Percentiles rank a stretch among this genome's conserved stretches.
These are phyloP conservation scores for Colletotrichum coccodes DNA, from an alignment of 2,329 filamentous ascomycete species.

Conservation along the genomic window DNA sequence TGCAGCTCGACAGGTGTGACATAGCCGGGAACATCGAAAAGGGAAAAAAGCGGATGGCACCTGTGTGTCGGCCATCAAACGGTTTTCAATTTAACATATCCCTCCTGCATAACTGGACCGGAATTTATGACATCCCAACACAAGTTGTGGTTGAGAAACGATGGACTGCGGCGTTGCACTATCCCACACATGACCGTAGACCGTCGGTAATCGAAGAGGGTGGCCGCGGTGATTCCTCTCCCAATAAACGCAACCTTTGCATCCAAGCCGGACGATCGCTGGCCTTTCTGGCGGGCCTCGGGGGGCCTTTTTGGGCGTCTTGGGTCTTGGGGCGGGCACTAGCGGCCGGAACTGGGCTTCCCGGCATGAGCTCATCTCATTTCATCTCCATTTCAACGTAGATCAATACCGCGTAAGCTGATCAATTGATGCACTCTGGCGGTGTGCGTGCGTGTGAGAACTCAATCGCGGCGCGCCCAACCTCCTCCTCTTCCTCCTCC, in stretches of 20 bases:
- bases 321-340: slow-evolving; percentile 6
- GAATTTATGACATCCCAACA: neutral
- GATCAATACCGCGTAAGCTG: neutral
- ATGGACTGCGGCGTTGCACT: neutral
- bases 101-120: neutral
- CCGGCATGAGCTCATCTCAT: slow-evolving; percentile 30
- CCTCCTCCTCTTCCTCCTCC: neutral
- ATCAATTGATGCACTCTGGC: neutral
- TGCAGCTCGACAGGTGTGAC: neutral
- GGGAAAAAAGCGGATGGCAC: neutral
- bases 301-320: neutral
- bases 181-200: neutral
- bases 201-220: neutral
- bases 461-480: neutral
- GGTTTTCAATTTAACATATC: neutral
- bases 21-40: neutral
- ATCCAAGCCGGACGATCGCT: neutral
- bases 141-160: too few species aligned
- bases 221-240: too few species aligned
- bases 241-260: neutral
- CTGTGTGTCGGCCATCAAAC: neutral
- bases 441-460: neutral
- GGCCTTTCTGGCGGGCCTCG: neutral
- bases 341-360: slow-evolving; percentile 28
- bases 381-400: slow-evolving; percentile 7